These are phyloP conservation scores for Trametes elegans DNA, from an alignment of 768 basidiomycete species.

Conservation along the genomic window DNA sequence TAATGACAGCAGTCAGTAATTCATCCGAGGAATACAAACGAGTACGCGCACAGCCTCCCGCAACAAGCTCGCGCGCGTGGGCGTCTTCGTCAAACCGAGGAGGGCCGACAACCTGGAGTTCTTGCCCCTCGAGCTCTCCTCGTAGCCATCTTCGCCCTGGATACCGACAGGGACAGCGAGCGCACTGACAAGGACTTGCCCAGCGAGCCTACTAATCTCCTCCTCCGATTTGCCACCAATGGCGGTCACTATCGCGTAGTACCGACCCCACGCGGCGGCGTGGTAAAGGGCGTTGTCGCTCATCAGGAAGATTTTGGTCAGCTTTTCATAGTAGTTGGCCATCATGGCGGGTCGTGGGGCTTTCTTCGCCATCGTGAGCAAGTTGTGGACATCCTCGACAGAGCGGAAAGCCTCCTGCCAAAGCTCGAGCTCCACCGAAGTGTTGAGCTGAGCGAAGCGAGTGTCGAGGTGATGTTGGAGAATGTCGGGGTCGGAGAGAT, in stretches of 20 bases:
- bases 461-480: constrained; percentile 96
- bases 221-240: constrained; percentile 76
- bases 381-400: constrained; percentile 96
- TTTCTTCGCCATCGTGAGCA: constrained; percentile 92
- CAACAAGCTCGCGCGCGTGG: constrained; percentile 83
- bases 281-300: constrained; percentile 94
- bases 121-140: constrained; percentile 59
- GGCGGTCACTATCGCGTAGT: constrained; percentile 68
- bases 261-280: constrained; percentile 92
- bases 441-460: constrained; percentile 94
- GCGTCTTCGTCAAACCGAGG: constrained; percentile 78
- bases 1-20: constrained; percentile 29
- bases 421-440: constrained; percentile 95
- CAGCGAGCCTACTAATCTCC: constrained; percentile 77
- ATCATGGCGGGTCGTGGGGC: constrained; percentile 93
- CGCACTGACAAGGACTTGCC: constrained; percentile 88
- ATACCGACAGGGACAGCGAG: constrained; percentile 87
- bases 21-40: constrained; percentile 1
- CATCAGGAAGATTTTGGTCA: constrained; percentile 95
- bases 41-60: constrained; percentile 66
- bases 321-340: constrained; percentile 98
- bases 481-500: constrained; percentile 91
- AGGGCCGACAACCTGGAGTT: constrained; percentile 79
- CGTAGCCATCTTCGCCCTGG: constrained; percentile 46
- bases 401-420: constrained; percentile 99